Conservation (phyloP, 139 green algal species). For the Micromonas commoda region DNA sequence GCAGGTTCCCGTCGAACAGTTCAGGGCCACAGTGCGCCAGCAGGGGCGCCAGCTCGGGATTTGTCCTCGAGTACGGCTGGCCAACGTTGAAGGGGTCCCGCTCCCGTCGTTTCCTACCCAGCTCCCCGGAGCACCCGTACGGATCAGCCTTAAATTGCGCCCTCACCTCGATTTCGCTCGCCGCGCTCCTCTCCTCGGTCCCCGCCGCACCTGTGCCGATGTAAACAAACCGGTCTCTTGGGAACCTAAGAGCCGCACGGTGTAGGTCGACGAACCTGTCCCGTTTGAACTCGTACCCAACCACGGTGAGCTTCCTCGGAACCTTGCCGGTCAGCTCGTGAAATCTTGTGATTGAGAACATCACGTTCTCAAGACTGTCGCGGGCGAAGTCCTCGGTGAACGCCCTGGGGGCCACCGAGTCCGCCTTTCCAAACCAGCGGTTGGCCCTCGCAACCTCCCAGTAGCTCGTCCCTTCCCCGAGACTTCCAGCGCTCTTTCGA, state of each 20-base stretch:
- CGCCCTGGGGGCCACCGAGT: slow-evolving; percentile 5
- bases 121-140: neutral
- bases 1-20: neutral
- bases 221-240: slow-evolving; percentile 1
- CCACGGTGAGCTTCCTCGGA: slow-evolving; percentile 62
- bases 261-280: slow-evolving; percentile 69
- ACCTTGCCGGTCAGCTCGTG: slow-evolving; percentile 66
- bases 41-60: neutral
- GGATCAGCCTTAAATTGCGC: neutral
- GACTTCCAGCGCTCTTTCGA: slow-evolving; percentile 23
- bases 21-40: neutral
- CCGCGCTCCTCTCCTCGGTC: neutral
- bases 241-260: slow-evolving; percentile 41
- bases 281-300: slow-evolving; percentile 86
- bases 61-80: neutral
- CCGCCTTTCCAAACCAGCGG: slow-evolving; percentile 38
- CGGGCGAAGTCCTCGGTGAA: slow-evolving; percentile 69
- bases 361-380: slow-evolving; percentile 88
- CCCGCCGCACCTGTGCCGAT: neutral
- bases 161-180: slow-evolving; percentile 4
- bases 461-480: slow-evolving; percentile 41
- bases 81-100: slow-evolving; percentile 13
- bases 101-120: neutral
- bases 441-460: slow-evolving; percentile 36
- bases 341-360: slow-evolving; percentile 84